Conservation (phyloP, 1,284 basidiomycete genomes). For the Phylloboletellus chloephorus region DNA sequence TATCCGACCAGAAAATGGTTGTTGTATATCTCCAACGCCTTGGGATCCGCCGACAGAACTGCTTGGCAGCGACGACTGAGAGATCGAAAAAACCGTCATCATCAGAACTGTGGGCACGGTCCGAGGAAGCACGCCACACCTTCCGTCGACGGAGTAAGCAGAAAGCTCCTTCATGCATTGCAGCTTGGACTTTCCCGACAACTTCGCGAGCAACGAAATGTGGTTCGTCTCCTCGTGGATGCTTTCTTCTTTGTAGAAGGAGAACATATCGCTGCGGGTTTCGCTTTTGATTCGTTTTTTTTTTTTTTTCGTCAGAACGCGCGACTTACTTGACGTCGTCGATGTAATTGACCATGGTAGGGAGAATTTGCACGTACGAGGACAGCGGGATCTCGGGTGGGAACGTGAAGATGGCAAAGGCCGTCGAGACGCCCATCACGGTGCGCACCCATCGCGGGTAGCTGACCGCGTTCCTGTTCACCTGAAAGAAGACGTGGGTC, state of each 20-base stretch:
- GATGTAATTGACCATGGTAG: constrained; percentile 10
- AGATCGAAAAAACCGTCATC: too few relatives aligned
- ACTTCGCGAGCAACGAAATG: constrained; percentile 6
- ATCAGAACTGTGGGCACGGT: background rate
- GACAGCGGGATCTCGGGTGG: constrained; percentile 5
- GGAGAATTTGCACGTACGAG: constrained; percentile 8
- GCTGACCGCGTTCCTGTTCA: constrained; percentile 3
- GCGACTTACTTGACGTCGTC: constrained; percentile 8
- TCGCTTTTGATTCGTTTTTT: too few relatives aligned
- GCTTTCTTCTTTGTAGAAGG: constrained; percentile 8
- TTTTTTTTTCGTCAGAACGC: too few relatives aligned
- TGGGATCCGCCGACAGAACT: constrained; percentile 3
- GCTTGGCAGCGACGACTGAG: constrained; percentile 7
- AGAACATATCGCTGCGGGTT: constrained; percentile 6
- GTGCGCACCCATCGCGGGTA: constrained; percentile 11
- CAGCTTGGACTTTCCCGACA: constrained; percentile 8
- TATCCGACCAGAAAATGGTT: constrained; percentile 9
- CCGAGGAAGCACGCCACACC: constrained; percentile 3
- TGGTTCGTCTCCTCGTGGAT: constrained; percentile 4
- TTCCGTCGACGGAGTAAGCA: constrained; percentile 5
- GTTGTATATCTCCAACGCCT: constrained; percentile 4
- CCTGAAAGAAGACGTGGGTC: constrained; percentile 4
- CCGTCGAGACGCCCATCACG: constrained; percentile 7
- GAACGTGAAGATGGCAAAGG: constrained; percentile 10
- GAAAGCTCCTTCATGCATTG: constrained; percentile 11